Evolutionary conservation across 441 rosid species (phyloP).

Genomic region (Adansonia grandidieri): DNA sequence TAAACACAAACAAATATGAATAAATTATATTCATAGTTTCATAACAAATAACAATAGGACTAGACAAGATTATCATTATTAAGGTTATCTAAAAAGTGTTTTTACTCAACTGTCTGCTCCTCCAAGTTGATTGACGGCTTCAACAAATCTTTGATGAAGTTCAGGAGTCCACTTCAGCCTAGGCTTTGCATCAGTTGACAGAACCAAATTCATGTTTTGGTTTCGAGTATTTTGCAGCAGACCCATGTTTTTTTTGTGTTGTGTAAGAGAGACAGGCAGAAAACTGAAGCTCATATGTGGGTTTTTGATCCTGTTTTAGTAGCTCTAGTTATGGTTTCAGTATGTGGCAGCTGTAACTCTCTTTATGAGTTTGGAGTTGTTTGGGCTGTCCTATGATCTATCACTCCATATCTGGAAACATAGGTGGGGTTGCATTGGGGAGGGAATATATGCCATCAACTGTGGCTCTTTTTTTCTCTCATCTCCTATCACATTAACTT

Average conservation of each 20-base stretch:
- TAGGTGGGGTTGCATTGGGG: conserved; percentile 71
- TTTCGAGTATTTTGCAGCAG: conserved; percentile 42
- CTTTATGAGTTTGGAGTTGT: conserved; percentile 54
- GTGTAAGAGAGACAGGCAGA: conserved; percentile 30
- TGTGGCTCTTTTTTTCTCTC: conserved; percentile 49
- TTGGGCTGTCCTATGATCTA: conserved; percentile 56
- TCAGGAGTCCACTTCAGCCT: conserved; percentile 96
- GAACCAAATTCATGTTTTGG: conserved; percentile 68
- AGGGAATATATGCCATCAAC: conserved; percentile 91
- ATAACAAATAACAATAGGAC: neutral
- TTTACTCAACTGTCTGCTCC: conserved; percentile 80
- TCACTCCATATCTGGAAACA: conserved; percentile 93
- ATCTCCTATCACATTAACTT: conserved; percentile 43
- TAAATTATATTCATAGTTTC: neutral
- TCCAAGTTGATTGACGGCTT: conserved; percentile 80
- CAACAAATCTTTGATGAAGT: conserved; percentile 82
- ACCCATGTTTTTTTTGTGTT: conserved; percentile 37
- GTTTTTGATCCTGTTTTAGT: conserved; percentile 29
- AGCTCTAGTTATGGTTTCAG: conserved; percentile 32
- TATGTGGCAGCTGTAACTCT: conserved; percentile 40
- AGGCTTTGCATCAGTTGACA: conserved; percentile 92
- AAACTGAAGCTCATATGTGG: conserved; percentile 34
- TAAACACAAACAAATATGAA: neutral
- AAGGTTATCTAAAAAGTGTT: neutral
- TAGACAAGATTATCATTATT: conserved; percentile 23